phyloP scores from a whole-genome alignment of 2,329 filamentous ascomycete species.

The Aspergillus ustus region DNA sequence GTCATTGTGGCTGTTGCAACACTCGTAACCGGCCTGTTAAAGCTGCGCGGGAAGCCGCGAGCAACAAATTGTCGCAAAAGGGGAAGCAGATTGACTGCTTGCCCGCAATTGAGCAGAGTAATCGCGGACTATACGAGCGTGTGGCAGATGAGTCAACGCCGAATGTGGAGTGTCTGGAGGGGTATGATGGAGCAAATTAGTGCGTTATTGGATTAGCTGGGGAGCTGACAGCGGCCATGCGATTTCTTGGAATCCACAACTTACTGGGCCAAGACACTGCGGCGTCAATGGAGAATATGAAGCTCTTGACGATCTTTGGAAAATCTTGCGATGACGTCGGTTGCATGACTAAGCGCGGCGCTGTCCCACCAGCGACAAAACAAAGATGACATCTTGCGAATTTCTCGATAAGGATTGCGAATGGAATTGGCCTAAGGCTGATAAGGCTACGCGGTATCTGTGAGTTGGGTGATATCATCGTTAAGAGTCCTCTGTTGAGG shows the following conservation, averaged over 20 bases:
- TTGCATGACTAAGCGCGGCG: slow-evolving; percentile 23
- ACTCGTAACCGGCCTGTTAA: slow-evolving; percentile 28
- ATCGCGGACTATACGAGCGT: not conserved
- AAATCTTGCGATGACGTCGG: slow-evolving; percentile 27
- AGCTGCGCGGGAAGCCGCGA: slow-evolving; percentile 37
- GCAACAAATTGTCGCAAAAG: slow-evolving; percentile 30
- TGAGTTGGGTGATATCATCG: not conserved
- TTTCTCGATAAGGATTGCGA: not conserved
- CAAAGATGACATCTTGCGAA: not conserved
- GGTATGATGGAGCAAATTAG: not conserved
- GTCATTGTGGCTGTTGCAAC: slow-evolving; percentile 29
- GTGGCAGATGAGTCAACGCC: slow-evolving; percentile 13
- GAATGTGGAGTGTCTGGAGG: not conserved
- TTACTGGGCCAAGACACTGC: slow-evolving; percentile 10
- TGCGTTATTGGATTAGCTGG: slow-evolving; percentile 1
- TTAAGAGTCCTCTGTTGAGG: not conserved
- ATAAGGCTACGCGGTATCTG: not conserved
- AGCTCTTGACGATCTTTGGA: slow-evolving; percentile 8
- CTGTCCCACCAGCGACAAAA: not conserved
- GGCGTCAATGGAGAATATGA: slow-evolving; percentile 6
- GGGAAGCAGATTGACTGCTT: slow-evolving; percentile 34
- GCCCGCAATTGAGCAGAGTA: slow-evolving; percentile 2
- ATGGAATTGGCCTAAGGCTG: not conserved
- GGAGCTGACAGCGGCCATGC: not conserved
- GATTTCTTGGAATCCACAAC: slow-evolving; percentile 1